phyloP scores from a whole-genome alignment of 257 asterid species.

The Scutellaria minor region DNA sequence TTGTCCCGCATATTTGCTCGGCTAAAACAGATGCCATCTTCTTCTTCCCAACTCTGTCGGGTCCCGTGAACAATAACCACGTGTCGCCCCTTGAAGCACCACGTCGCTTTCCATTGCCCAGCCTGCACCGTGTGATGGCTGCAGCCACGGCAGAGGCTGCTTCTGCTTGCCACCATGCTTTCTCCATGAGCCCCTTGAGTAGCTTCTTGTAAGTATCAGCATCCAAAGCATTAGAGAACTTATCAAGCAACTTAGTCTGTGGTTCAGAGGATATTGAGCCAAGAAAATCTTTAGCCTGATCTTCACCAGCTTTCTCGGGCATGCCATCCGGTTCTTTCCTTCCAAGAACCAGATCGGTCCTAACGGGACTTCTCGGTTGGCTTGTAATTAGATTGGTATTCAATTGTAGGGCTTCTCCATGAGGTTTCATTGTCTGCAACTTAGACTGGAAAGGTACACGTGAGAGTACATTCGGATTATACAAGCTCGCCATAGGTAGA shows the following conservation, averaged over 20 bases:
- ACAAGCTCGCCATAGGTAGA: slow-evolving; percentile 51
- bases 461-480: slow-evolving; percentile 56
- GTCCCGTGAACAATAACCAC: slow-evolving; percentile 88
- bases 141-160: slow-evolving; percentile 86
- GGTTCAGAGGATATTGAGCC: slow-evolving; percentile 76
- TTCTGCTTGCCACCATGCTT: slow-evolving; percentile 98
- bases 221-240: slow-evolving; percentile 69
- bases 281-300: slow-evolving; percentile 68
- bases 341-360: slow-evolving; percentile 87
- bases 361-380: slow-evolving; percentile 67
- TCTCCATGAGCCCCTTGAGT: slow-evolving; percentile 90
- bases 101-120: slow-evolving; percentile 74
- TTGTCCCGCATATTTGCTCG: slow-evolving; percentile 66
- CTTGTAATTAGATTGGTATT: slow-evolving; percentile 43
- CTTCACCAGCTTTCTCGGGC: slow-evolving; percentile 49
- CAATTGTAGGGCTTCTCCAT: slow-evolving; percentile 63
- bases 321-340: slow-evolving; percentile 43
- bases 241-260: slow-evolving; percentile 57
- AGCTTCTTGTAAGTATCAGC: slow-evolving; percentile 87
- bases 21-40: slow-evolving; percentile 84
- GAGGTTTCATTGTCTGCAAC: slow-evolving; percentile 48
- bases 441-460: slow-evolving; percentile 63
- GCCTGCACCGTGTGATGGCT: slow-evolving; percentile 74
- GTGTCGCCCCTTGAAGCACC: slow-evolving; percentile 72
- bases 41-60: slow-evolving; percentile 81